A percentile compares a stretch with the other conserved stretches of the same genome.
phyloP scores from a whole-genome alignment of 1,139 yeast genomes.

The Candida pseudoviswanathii region DNA sequence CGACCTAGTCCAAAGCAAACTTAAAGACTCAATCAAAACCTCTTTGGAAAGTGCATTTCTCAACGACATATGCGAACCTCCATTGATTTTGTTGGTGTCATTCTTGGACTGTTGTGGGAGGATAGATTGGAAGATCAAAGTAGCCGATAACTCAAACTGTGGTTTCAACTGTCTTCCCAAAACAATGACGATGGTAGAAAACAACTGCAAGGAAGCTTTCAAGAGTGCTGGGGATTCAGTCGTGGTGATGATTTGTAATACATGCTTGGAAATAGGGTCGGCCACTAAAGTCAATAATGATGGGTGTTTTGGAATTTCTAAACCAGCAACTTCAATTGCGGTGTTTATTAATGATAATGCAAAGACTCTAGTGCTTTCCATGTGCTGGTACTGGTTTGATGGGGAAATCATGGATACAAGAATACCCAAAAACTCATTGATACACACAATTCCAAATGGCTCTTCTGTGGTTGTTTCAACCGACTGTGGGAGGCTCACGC shows the following conservation, averaged over 20 bases:
- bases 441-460: constrained; percentile 69
- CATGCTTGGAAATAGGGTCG: constrained; percentile 80
- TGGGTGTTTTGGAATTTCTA: constrained; percentile 63
- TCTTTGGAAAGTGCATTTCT: constrained; percentile 59
- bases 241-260: constrained; percentile 75
- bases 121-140: constrained; percentile 58
- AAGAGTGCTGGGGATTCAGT: constrained; percentile 69
- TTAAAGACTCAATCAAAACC: constrained; percentile 77
- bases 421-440: constrained; percentile 70
- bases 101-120: constrained; percentile 37
- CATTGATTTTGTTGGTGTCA: constrained; percentile 26
- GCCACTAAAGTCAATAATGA: constrained; percentile 68
- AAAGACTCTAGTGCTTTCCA: constrained; percentile 83
- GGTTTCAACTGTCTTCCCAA: constrained; percentile 61
- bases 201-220: constrained; percentile 74
- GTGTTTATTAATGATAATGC: constrained; percentile 76
- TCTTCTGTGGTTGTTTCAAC: constrained; percentile 22
- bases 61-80: constrained; percentile 24
- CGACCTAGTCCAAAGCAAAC: constrained; percentile 81
- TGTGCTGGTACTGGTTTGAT: constrained; percentile 78
- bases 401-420: constrained; percentile 86
- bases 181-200: constrained; percentile 65
- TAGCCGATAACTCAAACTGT: constrained; percentile 68
- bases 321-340: constrained; percentile 83
- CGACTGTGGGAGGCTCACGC: constrained; percentile 2